Evolutionary conservation across 495 filamentous ascomycete species (phyloP).

Genomic region (Pseudoneurospora amorphoporcata): DNA sequence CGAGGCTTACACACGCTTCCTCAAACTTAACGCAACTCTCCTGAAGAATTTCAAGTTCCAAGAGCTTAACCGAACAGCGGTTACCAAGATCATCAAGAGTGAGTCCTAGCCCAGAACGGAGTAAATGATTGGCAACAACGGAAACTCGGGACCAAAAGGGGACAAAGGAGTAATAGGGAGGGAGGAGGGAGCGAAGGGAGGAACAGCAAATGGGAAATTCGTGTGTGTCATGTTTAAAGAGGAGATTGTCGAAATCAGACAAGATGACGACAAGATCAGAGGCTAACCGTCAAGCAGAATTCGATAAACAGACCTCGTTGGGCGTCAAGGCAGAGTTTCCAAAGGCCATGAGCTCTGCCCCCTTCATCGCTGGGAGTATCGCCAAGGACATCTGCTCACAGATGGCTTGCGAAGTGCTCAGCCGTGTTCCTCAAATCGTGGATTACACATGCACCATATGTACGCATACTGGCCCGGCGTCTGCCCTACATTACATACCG

Average conservation of each 20-base stretch:
- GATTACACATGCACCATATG: constrained; percentile 72
- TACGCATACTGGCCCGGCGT: constrained; percentile 4
- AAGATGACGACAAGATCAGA: neutral
- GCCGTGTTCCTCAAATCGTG: constrained; percentile 56
- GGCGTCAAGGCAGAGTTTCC: constrained; percentile 46
- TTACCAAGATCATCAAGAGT: constrained; percentile 73
- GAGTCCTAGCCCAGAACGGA: constrained; percentile 10
- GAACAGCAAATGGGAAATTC: too few relatives aligned
- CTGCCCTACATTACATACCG: neutral
- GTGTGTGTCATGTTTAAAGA: neutral
- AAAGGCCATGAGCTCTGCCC: constrained; percentile 34
- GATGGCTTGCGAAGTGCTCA: constrained; percentile 52
- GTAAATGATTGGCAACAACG: neutral
- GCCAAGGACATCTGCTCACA: constrained; percentile 58
- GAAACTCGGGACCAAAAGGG: neutral
- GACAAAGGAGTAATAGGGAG: neutral
- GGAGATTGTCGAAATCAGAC: too few relatives aligned
- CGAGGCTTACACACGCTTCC: constrained; percentile 48
- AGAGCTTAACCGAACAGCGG: constrained; percentile 58
- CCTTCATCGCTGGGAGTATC: constrained; percentile 44
- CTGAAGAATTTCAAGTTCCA: constrained; percentile 61
- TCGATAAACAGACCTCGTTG: constrained; percentile 66
- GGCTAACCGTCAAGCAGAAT: constrained; percentile 42
- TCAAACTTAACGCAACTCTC: constrained; percentile 53
- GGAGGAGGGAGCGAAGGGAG: neutral